A percentile compares a stretch with the other conserved stretches of the same genome.
Evolutionary conservation across 2,329 filamentous ascomycete species (phyloP).

Genomic region (Trichoderma guizhouense): DNA sequence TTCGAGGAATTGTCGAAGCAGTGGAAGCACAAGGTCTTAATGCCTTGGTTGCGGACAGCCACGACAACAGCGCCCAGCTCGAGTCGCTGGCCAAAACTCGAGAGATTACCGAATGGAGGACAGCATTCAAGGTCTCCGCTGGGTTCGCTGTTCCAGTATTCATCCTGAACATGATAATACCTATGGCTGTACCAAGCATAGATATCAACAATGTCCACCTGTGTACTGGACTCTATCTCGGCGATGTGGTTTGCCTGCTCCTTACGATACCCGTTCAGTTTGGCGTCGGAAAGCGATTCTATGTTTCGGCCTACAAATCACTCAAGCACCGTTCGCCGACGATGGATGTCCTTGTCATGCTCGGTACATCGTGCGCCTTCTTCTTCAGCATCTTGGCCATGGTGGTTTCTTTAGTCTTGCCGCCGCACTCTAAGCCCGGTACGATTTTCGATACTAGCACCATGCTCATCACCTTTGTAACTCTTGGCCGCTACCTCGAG

Average conservation of each 20-base stretch:
- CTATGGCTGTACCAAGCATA: slow-evolving; percentile 73
- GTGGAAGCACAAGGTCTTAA: slow-evolving; percentile 84
- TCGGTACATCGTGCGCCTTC: slow-evolving; percentile 93
- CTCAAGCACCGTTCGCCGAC: slow-evolving; percentile 87
- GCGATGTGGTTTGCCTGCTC: slow-evolving; percentile 77
- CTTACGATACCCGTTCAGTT: slow-evolving; percentile 95
- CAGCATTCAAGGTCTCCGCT: slow-evolving; percentile 72
- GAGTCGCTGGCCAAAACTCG: slow-evolving; percentile 95
- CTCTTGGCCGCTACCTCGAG: slow-evolving; percentile 84
- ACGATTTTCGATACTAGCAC: slow-evolving; percentile 97
- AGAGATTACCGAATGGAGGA: slow-evolving; percentile 90
- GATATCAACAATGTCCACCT: slow-evolving; percentile 71
- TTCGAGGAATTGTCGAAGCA: slow-evolving; percentile 76
- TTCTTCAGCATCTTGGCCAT: slow-evolving; percentile 91
- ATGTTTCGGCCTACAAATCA: slow-evolving; percentile 88
- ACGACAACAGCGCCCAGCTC: slow-evolving; percentile 95
- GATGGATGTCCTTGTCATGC: slow-evolving; percentile 93
- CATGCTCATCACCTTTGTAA: slow-evolving; percentile 97
- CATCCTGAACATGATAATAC: slow-evolving; percentile 86
- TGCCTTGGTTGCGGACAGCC: slow-evolving; percentile 81
- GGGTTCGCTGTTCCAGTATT: slow-evolving; percentile 88
- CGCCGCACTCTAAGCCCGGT: slow-evolving; percentile 74
- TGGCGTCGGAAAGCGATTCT: slow-evolving; percentile 92
- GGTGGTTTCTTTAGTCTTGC: slow-evolving; percentile 71
- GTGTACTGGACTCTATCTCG: slow-evolving; percentile 76